phyloP scores from a whole-genome alignment of 2,329 filamentous ascomycete genomes.

The Colletotrichum siamense region DNA sequence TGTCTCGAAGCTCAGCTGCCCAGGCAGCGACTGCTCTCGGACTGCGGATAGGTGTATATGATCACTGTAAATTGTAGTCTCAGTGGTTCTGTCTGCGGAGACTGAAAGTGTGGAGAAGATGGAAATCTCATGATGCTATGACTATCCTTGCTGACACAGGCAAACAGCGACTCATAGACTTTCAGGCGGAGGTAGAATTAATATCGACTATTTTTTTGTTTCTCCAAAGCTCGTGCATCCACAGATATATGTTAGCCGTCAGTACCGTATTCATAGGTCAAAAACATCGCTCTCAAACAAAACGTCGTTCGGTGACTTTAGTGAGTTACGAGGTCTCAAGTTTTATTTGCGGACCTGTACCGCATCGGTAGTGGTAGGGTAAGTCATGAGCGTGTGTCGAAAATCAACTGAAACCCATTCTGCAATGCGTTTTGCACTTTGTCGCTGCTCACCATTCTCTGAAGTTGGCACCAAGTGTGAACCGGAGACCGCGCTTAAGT shows the following conservation, averaged over 20 bases:
- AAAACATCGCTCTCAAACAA: background rate
- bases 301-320: background rate
- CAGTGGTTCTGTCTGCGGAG: background rate
- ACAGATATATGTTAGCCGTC: rapidly evolving
- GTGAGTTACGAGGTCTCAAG: background rate
- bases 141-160: rapidly evolving
- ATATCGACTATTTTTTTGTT: background rate
- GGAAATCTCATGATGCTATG: background rate
- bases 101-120: rapidly evolving
- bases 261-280: background rate
- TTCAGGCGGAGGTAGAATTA: background rate
- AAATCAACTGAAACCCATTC: background rate
- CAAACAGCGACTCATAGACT: background rate
- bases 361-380: rapidly evolving
- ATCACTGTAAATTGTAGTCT: background rate
- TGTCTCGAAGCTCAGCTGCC: background rate
- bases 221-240: background rate
- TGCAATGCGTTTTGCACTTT: background rate
- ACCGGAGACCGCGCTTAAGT: no score
- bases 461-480: background rate
- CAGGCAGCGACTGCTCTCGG: background rate
- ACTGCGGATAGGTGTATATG: background rate
- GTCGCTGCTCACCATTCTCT: background rate
- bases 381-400: background rate
- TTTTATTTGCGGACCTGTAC: background rate